Evolutionary conservation across 1,139 yeast genomes (phyloP), one percentile per base, ranked within the genome.

Genomic region (Pichia terricola): DNA sequence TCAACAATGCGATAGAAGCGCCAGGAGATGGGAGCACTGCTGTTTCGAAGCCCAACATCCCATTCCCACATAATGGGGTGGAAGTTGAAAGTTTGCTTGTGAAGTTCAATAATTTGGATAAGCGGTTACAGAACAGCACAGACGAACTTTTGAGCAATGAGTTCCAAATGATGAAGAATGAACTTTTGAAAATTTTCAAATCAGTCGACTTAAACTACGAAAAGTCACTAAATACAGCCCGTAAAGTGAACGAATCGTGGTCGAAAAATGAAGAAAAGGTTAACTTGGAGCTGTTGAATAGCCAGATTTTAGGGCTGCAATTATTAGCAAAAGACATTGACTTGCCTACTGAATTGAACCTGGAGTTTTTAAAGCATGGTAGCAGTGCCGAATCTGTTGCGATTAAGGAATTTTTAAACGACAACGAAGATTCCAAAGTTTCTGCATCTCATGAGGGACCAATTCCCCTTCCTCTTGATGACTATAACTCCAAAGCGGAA

Each of bases 281-380:
- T 28, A 86, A 87, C 60, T 53, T 68, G 26, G 68, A 65, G 4
- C 61, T 81, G 42, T 67, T 89, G 47, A 70, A 74, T 45, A 72
- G 77, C 43, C 97, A 89, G 62, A 64, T 91, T 28, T 68, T 79
- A 30, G 86, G 94, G 0, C 75, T 86, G 52, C 88, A 88, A 59
- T 61, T 88, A 33, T 66, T 91, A 43, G 75, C 94, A 2, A 81
- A 77, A 52, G 94, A 88, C 59, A 58, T 86, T 52, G 94, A 85
- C 56, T 62, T 94, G 40, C 94, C 96, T 5, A 53, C 43, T 42
- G 57, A 43, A 57, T 58, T 52, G 39, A 70, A 48, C 57, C 55
- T 54, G 9, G 48, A 48, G 11, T 50, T 50, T 35, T 42, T 50
- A 9, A 48, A 53, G 26, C 35, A 46, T 11, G 35, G 41, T 33